These are phyloP conservation scores for Huiozyma sinensis DNA, from an alignment of 805 yeast species.

Conservation along the genomic window DNA sequence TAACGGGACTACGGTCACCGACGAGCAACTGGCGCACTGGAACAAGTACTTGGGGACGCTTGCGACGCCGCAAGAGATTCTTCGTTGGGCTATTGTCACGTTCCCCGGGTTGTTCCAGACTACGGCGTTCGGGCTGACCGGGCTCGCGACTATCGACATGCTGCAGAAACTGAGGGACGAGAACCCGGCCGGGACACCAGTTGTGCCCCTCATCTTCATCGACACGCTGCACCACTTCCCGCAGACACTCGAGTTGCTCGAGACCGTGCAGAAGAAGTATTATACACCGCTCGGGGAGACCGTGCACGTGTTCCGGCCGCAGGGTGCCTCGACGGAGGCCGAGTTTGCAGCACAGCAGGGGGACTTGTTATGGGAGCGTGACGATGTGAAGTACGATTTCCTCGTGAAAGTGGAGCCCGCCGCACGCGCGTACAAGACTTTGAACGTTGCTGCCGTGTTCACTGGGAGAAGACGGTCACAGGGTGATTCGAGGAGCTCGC, in stretches of 20 bases:
- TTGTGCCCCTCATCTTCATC: constrained; percentile 65
- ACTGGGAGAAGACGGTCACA: constrained; percentile 88
- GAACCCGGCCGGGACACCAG: constrained; percentile 8
- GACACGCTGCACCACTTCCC: constrained; percentile 92
- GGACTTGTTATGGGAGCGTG: constrained; percentile 68
- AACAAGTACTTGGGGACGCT: constrained; percentile 48
- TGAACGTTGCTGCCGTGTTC: constrained; percentile 71
- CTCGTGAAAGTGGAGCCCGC: constrained; percentile 89
- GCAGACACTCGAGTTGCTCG: constrained; percentile 75
- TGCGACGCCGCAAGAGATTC: constrained; percentile 53
- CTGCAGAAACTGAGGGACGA: constrained; percentile 39
- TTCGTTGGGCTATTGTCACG: constrained; percentile 75
- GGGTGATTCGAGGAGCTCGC: constrained; percentile 67
- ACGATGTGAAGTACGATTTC: constrained; percentile 74
- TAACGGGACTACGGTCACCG: constrained; percentile 30
- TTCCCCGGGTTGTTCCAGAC: constrained; percentile 81
- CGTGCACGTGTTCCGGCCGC: constrained; percentile 61
- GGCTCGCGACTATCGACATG: constrained; percentile 80
- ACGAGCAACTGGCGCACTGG: constrained; percentile 52
- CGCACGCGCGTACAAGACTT: constrained; percentile 66
- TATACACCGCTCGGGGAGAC: constrained; percentile 21
- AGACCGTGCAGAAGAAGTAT: constrained; percentile 46
- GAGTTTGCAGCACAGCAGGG: constrained; percentile 68
- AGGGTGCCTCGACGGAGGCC: constrained; percentile 39
- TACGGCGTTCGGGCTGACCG: constrained; percentile 92